Conservation (phyloP, 331 rosid species). For the Telfairia occidentalis region DNA sequence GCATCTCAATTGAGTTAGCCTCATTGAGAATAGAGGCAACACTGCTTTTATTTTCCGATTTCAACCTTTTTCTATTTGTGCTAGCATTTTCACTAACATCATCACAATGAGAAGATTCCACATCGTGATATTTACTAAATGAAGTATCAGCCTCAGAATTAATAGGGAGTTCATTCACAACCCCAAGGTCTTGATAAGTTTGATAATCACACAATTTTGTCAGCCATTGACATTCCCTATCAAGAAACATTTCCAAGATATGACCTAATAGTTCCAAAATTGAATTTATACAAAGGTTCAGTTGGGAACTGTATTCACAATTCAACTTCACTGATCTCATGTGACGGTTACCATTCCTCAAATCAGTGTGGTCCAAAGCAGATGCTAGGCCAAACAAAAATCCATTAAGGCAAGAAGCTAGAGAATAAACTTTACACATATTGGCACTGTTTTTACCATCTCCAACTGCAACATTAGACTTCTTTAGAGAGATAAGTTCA, state of each 20-base stretch:
- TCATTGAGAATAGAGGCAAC: conserved; percentile 35
- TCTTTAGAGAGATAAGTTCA: conserved; percentile 32
- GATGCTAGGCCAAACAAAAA: conserved; percentile 61
- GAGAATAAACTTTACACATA: conserved; percentile 43
- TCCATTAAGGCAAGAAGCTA: conserved; percentile 59
- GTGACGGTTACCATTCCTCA: conserved; percentile 21
- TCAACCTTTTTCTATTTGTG: conserved; percentile 20
- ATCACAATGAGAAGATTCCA: conserved; percentile 24
- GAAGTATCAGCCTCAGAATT: conserved; percentile 23
- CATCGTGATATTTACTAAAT: conserved; percentile 13
- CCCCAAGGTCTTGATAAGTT: conserved; percentile 17
- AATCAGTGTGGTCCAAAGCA: conserved; percentile 26
- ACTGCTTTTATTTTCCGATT: conserved; percentile 24
- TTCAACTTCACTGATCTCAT: conserved; percentile 29
- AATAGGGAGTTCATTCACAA: conserved; percentile 13
- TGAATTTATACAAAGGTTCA: conserved; percentile 35
- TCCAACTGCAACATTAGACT: conserved; percentile 24
- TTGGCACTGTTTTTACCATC: conserved; percentile 19
- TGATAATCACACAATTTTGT: conserved; percentile 25
- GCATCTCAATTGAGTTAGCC: conserved; percentile 35
- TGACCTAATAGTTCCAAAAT: conserved; percentile 28
- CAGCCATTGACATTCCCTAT: conserved; percentile 23
- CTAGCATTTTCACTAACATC: conserved; percentile 17
- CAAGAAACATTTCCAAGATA: conserved; percentile 35
- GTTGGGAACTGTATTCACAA: conserved; percentile 27